phyloP scores from a whole-genome alignment of 169 alveolate species.

The Condylostoma magnum region DNA sequence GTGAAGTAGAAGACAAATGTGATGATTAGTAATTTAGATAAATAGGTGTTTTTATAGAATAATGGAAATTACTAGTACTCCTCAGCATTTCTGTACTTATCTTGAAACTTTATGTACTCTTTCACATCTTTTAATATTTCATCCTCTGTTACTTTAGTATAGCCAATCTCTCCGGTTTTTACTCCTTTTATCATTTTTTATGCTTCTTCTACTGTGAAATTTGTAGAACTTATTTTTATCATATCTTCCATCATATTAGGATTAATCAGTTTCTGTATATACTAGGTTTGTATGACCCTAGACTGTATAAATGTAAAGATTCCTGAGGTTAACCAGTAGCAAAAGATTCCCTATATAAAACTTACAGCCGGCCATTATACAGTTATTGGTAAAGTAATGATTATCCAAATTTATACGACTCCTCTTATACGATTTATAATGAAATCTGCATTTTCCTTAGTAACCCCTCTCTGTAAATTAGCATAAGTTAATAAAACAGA shows the following conservation, averaged over 20 bases:
- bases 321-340: conserved; percentile 19
- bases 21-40: too few species aligned
- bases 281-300: neutral
- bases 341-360: conserved; percentile 29
- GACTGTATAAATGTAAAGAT: neutral
- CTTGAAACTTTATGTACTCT: conserved; percentile 6
- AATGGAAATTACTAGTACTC: too few species aligned
- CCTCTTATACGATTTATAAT: conserved; percentile 18
- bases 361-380: conserved; percentile 27
- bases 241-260: neutral
- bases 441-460: conserved; percentile 17
- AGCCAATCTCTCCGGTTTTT: conserved; percentile 6
- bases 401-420: neutral
- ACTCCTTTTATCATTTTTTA: neutral
- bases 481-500: conserved; percentile 7
- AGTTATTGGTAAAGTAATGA: conserved; percentile 21
- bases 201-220: conserved; percentile 2
- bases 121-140: neutral
- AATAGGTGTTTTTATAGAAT: too few species aligned
- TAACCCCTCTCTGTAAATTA: conserved; percentile 24
- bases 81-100: neutral
- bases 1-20: too few species aligned
- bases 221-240: neutral
- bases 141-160: neutral
- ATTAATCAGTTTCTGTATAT: neutral